These are phyloP conservation scores for Phytophthora ohioensis DNA, from an alignment of 352 stramenopile species.

Conservation along the genomic window DNA sequence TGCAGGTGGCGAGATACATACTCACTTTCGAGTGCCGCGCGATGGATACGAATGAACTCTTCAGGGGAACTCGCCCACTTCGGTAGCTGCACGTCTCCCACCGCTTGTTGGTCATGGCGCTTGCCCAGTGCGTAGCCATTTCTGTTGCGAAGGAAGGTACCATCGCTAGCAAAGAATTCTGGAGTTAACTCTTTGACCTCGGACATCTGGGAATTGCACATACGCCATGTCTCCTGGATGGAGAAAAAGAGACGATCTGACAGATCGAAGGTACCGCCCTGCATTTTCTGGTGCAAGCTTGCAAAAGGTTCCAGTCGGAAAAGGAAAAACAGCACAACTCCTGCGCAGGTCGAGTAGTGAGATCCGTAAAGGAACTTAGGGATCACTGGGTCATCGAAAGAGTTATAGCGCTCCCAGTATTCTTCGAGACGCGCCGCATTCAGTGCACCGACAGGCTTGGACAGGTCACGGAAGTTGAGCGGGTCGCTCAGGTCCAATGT, in stretches of 20 bases:
- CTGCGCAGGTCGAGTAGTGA: constrained; percentile 98
- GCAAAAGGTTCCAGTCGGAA: constrained; percentile 98
- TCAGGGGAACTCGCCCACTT: constrained; percentile 96
- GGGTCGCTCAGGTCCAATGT: constrained; percentile 86
- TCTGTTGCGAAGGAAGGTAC: constrained; percentile 96
- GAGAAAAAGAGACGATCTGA: constrained; percentile 98
- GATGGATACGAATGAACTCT: constrained; percentile 97
- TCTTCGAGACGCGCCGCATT: constrained; percentile 93
- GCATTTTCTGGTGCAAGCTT: constrained; percentile 96
- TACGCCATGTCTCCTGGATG: constrained; percentile 96
- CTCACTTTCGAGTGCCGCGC: constrained; percentile 97
- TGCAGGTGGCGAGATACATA: constrained; percentile 98
- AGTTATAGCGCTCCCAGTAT: constrained; percentile 97
- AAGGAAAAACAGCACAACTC: constrained; percentile 99
- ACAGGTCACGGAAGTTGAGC: constrained; percentile 96
- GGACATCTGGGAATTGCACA: constrained; percentile 97
- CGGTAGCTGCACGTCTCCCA: constrained; percentile 97
- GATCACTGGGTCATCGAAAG: constrained; percentile 90
- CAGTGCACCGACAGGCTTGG: constrained; percentile 98
- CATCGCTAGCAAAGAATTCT: constrained; percentile 95
- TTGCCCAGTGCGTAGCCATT: constrained; percentile 97
- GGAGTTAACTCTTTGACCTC: constrained; percentile 99
- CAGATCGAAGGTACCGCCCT: constrained; percentile 98
- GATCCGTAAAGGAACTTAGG: constrained; percentile 91
- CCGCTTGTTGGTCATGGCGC: constrained; percentile 70